Evolutionary conservation across 139 green algal species (phyloP).

Genomic region (Tetraselmis striata): DNA sequence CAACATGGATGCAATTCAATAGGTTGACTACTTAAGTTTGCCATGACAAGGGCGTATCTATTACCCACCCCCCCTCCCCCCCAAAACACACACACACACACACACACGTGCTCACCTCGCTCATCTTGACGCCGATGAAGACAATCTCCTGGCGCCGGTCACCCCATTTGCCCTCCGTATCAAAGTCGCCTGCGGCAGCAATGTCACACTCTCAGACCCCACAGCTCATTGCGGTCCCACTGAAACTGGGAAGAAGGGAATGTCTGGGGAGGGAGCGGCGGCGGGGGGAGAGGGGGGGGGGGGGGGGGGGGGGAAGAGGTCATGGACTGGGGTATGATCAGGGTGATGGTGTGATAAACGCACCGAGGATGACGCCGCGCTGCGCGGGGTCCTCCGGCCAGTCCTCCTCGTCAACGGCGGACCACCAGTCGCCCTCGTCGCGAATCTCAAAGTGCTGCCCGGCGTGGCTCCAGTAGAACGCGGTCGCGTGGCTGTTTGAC

Average conservation of each 20-base stretch:
- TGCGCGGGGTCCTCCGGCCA: constrained; percentile 63
- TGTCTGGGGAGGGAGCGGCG: no score
- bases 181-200: constrained; percentile 56
- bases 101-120: constrained; percentile 34
- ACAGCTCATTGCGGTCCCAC: no score
- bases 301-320: no score
- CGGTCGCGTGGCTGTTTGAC: constrained; percentile 67
- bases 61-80: neutral
- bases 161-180: constrained; percentile 35
- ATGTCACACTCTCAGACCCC: no score
- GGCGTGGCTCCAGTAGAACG: constrained; percentile 87
- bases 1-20: no score
- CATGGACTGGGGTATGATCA: no score
- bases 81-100: no score
- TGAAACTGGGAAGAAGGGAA: no score
- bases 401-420: constrained; percentile 61
- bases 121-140: constrained; percentile 85
- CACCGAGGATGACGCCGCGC: constrained; percentile 48
- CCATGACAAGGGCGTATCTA: no score
- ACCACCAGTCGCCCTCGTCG: constrained; percentile 74
- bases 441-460: constrained; percentile 91
- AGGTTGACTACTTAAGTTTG: no score
- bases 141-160: constrained; percentile 91
- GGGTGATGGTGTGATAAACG: no score
- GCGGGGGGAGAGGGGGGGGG: no score